Conservation (phyloP, 2,329 filamentous ascomycete species). For the Geosmithia putterillii region DNA sequence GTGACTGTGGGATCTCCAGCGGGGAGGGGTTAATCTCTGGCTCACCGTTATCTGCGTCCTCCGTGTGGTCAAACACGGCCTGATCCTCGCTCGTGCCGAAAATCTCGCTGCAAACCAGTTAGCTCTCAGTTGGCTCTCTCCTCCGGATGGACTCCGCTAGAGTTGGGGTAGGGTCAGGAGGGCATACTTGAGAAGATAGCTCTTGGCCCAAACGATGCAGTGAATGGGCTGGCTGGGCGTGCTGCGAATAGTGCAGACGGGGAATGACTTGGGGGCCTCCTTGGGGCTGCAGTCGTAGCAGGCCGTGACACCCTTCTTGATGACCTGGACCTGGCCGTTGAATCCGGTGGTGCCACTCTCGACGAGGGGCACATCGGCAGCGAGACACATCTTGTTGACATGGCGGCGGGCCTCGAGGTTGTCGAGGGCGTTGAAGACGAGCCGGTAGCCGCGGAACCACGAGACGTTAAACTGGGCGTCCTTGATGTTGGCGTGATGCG, state of each 20-base stretch:
- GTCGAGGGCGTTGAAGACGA: constrained; percentile 95
- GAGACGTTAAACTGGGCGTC: constrained; percentile 73
- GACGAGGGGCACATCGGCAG: constrained; percentile 78
- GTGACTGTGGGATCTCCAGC: not conserved
- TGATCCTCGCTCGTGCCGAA: constrained; percentile 89
- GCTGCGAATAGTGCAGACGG: constrained; percentile 93
- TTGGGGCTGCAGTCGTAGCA: constrained; percentile 95
- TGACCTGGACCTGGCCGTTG: constrained; percentile 94
- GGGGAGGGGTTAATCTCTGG: not conserved
- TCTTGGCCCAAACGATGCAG: constrained; percentile 98
- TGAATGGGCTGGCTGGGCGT: constrained; percentile 95
- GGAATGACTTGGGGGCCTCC: constrained; percentile 81
- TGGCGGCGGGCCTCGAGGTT: constrained; percentile 89
- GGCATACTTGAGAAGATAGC: constrained; percentile 69
- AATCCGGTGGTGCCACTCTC: constrained; percentile 97
- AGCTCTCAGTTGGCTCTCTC: not conserved
- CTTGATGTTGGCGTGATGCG: constrained; percentile 92
- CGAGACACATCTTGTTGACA: constrained; percentile 95
- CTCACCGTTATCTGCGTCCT: constrained; percentile 67
- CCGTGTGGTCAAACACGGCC: constrained; percentile 64
- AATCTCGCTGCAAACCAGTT: constrained; percentile 44
- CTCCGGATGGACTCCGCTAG: too few species aligned
- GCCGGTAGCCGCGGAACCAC: constrained; percentile 72
- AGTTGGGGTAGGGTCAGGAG: too few species aligned
- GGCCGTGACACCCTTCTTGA: constrained; percentile 81